Conservation (phyloP, 2,329 filamentous ascomycete species). For the Diaporthe sp. region DNA sequence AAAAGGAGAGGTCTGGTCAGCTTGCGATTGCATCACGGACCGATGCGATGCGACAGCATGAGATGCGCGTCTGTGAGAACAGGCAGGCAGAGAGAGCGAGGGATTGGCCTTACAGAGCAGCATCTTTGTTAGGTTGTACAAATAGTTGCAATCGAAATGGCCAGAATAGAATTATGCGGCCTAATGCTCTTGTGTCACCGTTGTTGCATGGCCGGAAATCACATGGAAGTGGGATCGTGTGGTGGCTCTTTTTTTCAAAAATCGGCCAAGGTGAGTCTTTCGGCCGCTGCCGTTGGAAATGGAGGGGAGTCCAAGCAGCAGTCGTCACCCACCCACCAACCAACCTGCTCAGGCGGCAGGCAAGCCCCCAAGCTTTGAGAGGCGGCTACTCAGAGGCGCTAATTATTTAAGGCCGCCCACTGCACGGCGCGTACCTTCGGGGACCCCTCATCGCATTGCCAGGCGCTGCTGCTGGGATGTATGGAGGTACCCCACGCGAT, state of each 20-base stretch:
- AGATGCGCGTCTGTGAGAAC: neutral
- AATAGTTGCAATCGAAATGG: slow-evolving; percentile 14
- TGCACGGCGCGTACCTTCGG: neutral
- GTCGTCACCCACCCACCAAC: slow-evolving; percentile 26
- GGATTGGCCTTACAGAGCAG: slow-evolving; percentile 69
- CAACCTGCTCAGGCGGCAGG: slow-evolving; percentile 5
- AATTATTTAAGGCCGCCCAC: neutral
- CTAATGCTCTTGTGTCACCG: slow-evolving; percentile 17
- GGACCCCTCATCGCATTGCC: slow-evolving; percentile 10
- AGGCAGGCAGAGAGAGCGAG: slow-evolving; percentile 13
- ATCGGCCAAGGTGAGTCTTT: neutral
- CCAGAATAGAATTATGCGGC: slow-evolving; percentile 3
- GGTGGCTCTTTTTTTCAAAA: neutral
- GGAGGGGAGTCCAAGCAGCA: neutral
- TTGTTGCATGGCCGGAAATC: slow-evolving; percentile 22
- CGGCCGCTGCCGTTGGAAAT: neutral
- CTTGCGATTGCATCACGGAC: neutral
- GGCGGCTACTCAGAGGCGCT: slow-evolving; percentile 7
- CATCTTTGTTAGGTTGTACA: slow-evolving; percentile 58
- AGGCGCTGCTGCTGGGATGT: slow-evolving; percentile 11
- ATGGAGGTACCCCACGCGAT: slow-evolving; percentile 28
- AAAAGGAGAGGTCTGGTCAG: slow-evolving; percentile 34
- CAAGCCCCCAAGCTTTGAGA: neutral
- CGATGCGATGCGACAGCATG: neutral
- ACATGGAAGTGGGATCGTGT: slow-evolving; percentile 21